phyloP scores from a whole-genome alignment of 257 asterid genomes.

The Sherardia arvensis region DNA sequence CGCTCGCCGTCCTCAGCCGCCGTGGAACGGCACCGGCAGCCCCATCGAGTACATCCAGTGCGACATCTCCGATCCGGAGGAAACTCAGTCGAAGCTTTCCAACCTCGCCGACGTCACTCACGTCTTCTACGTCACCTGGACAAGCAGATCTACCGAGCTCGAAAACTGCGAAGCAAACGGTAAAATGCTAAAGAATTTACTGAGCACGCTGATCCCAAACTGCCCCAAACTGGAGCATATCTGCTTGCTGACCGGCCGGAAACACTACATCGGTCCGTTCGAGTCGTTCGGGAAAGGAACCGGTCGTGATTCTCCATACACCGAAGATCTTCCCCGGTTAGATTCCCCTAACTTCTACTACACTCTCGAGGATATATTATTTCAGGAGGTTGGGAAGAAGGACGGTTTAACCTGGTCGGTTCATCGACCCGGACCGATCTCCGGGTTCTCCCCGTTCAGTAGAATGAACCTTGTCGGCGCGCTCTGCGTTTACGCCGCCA shows the following conservation, averaged over 20 bases:
- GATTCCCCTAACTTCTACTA: conserved; percentile 49
- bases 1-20: conserved; percentile 76
- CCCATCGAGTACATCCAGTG: no score
- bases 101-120: conserved; percentile 59
- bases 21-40: conserved; percentile 74
- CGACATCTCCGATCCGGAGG: no score
- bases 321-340: conserved; percentile 70
- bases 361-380: conserved; percentile 59
- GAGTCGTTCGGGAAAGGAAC: conserved; percentile 35
- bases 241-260: conserved; percentile 70
- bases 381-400: conserved; percentile 51
- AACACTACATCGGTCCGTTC: conserved; percentile 68
- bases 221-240: conserved; percentile 61
- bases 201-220: conserved; percentile 47
- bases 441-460: conserved; percentile 78
- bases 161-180: conserved; percentile 72
- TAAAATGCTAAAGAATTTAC: conserved; percentile 57
- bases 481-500: conserved; percentile 71
- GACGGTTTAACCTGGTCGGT: conserved; percentile 80
- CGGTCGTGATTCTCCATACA: conserved; percentile 54
- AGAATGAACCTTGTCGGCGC: conserved; percentile 75
- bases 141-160: conserved; percentile 42
- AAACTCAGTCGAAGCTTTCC: conserved; percentile 48
- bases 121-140: conserved; percentile 77
- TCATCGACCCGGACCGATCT: conserved; percentile 64